phyloP scores from a whole-genome alignment of 345 rosid species.

The Combretum micranthum region DNA sequence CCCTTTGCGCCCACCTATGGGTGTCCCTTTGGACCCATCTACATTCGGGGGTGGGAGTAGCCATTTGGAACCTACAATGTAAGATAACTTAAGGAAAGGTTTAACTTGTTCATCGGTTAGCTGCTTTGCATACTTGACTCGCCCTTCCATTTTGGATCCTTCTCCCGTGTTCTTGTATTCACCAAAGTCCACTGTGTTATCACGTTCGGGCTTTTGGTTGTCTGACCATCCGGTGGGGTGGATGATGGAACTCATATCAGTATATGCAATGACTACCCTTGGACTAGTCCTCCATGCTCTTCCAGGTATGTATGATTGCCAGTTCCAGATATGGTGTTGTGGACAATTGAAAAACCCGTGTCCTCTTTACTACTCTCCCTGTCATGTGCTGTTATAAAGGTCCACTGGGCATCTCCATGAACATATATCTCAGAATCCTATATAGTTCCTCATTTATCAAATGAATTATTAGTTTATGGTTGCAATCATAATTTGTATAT shows the following conservation, averaged over 20 bases:
- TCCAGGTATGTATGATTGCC: conserved; percentile 42
- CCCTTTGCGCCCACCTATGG: too few species aligned
- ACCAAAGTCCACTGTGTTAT: conserved; percentile 31
- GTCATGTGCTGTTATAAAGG: conserved; percentile 60
- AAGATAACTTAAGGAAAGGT: conserved; percentile 33
- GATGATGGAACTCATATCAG: conserved; percentile 30
- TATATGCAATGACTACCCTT: conserved; percentile 38
- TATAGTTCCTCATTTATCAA: neutral
- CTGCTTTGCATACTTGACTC: conserved; percentile 30
- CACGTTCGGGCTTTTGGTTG: conserved; percentile 13
- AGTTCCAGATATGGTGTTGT: conserved; percentile 38
- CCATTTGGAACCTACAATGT: conserved; percentile 49
- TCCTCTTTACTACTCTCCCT: conserved; percentile 23
- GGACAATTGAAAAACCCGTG: conserved; percentile 51
- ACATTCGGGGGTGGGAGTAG: conserved; percentile 63
- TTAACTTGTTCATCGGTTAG: conserved; percentile 20
- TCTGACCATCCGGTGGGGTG: conserved; percentile 46
- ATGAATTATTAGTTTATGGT: neutral
- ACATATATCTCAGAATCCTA: conserved; percentile 34
- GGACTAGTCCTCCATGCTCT: conserved; percentile 57
- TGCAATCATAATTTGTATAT: neutral
- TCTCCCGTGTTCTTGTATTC: conserved; percentile 52
- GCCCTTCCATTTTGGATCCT: conserved; percentile 21
- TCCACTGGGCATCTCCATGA: conserved; percentile 21
- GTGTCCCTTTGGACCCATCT: too few species aligned